A percentile compares a stretch with the other conserved stretches of the same genome.
Evolutionary conservation across 352 stramenopile species (phyloP).

Genomic region (Phytophthora cactorum): DNA sequence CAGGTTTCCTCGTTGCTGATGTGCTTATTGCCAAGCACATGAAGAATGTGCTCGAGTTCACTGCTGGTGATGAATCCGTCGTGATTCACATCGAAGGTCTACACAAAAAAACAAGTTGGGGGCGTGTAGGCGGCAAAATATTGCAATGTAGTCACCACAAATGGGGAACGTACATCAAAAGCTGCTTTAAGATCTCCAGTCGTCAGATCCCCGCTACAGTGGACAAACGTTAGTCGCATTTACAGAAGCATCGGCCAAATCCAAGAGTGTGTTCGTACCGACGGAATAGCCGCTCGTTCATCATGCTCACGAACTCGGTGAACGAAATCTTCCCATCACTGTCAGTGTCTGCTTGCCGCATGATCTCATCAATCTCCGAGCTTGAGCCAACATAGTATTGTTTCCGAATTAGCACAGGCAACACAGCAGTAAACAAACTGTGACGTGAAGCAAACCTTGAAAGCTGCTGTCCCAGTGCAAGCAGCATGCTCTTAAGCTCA

Average conservation of each 20-base stretch:
- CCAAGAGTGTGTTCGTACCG: slow-evolving; percentile 30
- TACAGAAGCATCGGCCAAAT: neutral
- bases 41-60: slow-evolving; percentile 71
- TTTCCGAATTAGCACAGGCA: neutral
- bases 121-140: neutral
- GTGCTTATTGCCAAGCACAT: slow-evolving; percentile 59
- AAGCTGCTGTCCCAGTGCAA: slow-evolving; percentile 62
- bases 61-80: slow-evolving; percentile 75
- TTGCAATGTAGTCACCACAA: neutral
- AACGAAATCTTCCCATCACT: slow-evolving; percentile 81
- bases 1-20: slow-evolving; percentile 51
- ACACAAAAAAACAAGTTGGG: neutral
- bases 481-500: slow-evolving; percentile 61
- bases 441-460: slow-evolving; percentile 35
- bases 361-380: slow-evolving; percentile 69
- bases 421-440: neutral
- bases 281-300: slow-evolving; percentile 75
- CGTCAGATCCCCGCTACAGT: slow-evolving; percentile 56
- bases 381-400: slow-evolving; percentile 28
- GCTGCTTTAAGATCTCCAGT: slow-evolving; percentile 62
- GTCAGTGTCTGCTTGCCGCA: slow-evolving; percentile 69
- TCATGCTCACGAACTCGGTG: slow-evolving; percentile 79
- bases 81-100: slow-evolving; percentile 76
- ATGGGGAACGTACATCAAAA: slow-evolving; percentile 50
- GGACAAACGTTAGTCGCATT: neutral